Base-by-base conservation (phyloP, 2,329 filamentous ascomycete genomes). In the Aphanoascus verrucosus region DNA sequence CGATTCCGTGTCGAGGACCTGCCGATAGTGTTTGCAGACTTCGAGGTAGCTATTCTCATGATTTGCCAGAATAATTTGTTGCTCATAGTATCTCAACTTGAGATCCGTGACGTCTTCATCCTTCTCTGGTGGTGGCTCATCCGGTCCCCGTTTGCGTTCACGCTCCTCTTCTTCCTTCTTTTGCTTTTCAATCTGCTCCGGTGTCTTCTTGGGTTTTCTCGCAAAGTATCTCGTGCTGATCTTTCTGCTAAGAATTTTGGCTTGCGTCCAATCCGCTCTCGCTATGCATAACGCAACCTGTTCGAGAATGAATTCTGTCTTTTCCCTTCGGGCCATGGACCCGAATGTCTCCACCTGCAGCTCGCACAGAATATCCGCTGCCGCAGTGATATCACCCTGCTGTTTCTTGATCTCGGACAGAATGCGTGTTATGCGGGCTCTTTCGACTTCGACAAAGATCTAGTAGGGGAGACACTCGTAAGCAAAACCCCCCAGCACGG, bases 361-460 rank as follows among this genome's bases (percentile, higher is more conserved):
- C 74, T 98, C 93, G 72, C 93, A 98, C 37, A 98, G 80, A 58
- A 93, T 93, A 63, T 97, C 91, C 52, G 87, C 85, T 31, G 93
- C 93, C 4, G 88, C 83, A 67, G 87, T 88, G 65, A 95, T 76
- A 65, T 98, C 91, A 59, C 90, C 91, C 72, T 97, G 88, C 60
- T 86, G 75, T 74, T 94, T 96, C 79, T 97, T 97, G 77, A 98
- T 97, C 71, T 96, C 83, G 49, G 93, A 97, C 11, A 98, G 79
- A 60, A 95, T 94, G 67, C 85, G 88, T 63, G 93, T 98, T 56
- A 98, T 85, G 61, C 93, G 86, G 59, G 93, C 93, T 61, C 93
- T 84, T 78, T 98, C 93, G 51, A 98, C 93, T 76, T 98, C 93
- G 63, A 98, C 91, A 65, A 98, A 98, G 69, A 98, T 98, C 85